These are phyloP conservation scores for Platanus orientalis DNA, from an alignment of 164 flowering plant genomes.

Conservation along the genomic window DNA sequence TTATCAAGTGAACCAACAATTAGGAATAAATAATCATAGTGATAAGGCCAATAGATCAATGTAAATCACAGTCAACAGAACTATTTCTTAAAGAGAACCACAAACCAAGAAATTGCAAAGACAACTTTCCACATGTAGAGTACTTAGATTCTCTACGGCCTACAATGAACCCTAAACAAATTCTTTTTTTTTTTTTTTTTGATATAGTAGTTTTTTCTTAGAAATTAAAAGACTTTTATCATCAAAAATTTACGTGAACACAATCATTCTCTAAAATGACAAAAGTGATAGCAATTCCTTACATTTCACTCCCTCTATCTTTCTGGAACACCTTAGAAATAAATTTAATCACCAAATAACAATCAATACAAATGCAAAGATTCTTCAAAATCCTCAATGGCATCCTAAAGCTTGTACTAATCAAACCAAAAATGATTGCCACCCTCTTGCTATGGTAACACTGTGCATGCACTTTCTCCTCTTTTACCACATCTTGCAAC, in stretches of 20 bases:
- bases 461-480: background rate
- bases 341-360: background rate
- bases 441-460: background rate
- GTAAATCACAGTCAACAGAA: too few relatives aligned
- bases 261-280: background rate
- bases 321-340: background rate
- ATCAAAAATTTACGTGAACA: background rate
- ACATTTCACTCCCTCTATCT: background rate
- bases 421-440: background rate
- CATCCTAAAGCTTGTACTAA: background rate
- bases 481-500: background rate
- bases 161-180: too few relatives aligned
- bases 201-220: too few relatives aligned
- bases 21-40: too few relatives aligned
- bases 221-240: background rate
- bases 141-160: too few relatives aligned
- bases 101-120: too few relatives aligned
- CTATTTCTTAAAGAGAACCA: too few relatives aligned
- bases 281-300: background rate
- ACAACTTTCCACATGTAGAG: too few relatives aligned
- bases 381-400: background rate
- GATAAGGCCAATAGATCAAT: too few relatives aligned
- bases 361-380: background rate
- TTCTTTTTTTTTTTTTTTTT: too few relatives aligned
- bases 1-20: too few relatives aligned